Evolutionary conservation across 768 basidiomycete genomes (phyloP), one percentile per base, ranked within the genome.

Genomic region (Boletus pseudo-olivaceus): DNA sequence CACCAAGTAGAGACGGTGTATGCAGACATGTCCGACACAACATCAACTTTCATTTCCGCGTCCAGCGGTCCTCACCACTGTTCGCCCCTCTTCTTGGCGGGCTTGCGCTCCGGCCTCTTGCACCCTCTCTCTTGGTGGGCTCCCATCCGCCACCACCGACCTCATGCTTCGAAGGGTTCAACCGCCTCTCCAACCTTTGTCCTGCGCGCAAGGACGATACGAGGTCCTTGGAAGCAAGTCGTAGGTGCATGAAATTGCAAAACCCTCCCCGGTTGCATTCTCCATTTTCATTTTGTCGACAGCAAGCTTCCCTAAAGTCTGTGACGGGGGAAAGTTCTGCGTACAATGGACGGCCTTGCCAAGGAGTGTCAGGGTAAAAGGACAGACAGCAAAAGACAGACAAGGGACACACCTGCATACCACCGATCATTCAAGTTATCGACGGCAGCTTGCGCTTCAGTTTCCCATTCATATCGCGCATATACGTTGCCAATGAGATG

Each of bases 241-340:
- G 85, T 33, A 98, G 77, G 75, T 98, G 95, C 93, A 98, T 97
- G 68, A 99, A 99, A 72, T 99, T 98, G 74, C 96, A 98, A 76
- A 97, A 98, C 3, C 94, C 94, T 30, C 96, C 97, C 40, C 97
- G 87, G 65, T 96, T 96, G 72, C 97, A 99, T 73, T 96, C 92
- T 8, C 97, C 97, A 62, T 98, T 90, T 71, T 99, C 97, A 64
- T 99, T 98, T 72, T 99, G 97, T 44, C 97, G 84, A 71, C 97
- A 99, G 69, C 97, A 99, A 0, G 95, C 95, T 74, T 99, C 97
- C 47, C 95, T 87, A 72, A 99, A 99, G 74, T 99, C 97, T 29
- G 95, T 98, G 17, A 99, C 97, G 12, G 97, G 97, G 2, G 93
- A 95, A 26, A 99, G 81, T 66, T 99, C 97, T n/a, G 93, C 93